These are phyloP conservation scores for Hanseniaspora sp. DNA, from an alignment of 1,139 yeast species.

Conservation along the genomic window DNA sequence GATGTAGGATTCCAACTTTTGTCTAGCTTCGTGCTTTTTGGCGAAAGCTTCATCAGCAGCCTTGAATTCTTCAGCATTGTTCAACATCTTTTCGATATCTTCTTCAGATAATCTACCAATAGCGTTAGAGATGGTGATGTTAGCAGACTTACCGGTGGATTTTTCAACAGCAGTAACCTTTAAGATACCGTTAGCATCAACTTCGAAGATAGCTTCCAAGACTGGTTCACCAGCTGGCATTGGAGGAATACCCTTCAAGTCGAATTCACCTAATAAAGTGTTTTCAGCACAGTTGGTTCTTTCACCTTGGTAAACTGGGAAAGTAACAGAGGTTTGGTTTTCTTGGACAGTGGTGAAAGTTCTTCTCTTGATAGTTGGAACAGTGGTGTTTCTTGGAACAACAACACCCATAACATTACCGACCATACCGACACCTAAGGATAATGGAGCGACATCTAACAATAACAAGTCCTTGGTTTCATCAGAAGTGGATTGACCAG, in stretches of 20 bases:
- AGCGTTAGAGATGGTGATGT: constrained; percentile 99
- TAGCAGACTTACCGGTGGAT: constrained; percentile 98
- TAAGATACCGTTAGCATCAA: constrained; percentile 99
- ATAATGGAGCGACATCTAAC: constrained; percentile 96
- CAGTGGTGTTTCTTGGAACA: constrained; percentile 99
- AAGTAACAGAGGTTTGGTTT: constrained; percentile 98
- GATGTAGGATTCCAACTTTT: constrained; percentile 97
- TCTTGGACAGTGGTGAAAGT: constrained; percentile 99
- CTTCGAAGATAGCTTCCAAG: constrained; percentile 97
- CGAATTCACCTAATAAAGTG: constrained; percentile 99
- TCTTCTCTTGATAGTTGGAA: constrained; percentile 98
- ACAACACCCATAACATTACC: constrained; percentile 98
- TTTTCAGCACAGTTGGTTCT: constrained; percentile 99
- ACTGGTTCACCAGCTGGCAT: constrained; percentile 99
- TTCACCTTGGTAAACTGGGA: constrained; percentile 99
- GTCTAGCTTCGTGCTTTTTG: constrained; percentile 98
- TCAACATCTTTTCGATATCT: constrained; percentile 97
- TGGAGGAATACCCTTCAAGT: constrained; percentile 98
- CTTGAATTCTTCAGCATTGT: constrained; percentile 98
- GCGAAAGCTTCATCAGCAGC: constrained; percentile 98
- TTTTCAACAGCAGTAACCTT: constrained; percentile 99
- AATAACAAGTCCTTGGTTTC: constrained; percentile 95
- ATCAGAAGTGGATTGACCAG: constrained; percentile 94
- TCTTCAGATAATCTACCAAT: constrained; percentile 97
- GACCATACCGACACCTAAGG: constrained; percentile 99